phyloP scores from a whole-genome alignment of 257 asterid genomes.

The Ophiorrhiza pumila region DNA sequence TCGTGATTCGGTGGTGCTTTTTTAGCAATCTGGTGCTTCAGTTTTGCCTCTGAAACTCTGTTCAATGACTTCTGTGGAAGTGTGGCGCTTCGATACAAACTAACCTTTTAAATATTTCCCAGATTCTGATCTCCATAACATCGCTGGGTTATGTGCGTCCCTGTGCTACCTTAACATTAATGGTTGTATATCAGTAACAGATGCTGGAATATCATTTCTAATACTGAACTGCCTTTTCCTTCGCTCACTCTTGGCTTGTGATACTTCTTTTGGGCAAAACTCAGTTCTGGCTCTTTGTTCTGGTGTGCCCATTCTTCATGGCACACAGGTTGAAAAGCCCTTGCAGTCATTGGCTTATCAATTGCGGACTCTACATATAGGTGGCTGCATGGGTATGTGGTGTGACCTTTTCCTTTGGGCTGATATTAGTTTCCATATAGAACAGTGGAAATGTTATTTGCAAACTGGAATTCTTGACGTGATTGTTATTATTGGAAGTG shows the following conservation, averaged over 20 bases:
- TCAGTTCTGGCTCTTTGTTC: constrained; percentile 65
- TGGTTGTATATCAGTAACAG: constrained; percentile 74
- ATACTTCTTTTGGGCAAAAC: constrained; percentile 63
- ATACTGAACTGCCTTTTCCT: constrained; percentile 55
- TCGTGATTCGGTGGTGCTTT: neutral
- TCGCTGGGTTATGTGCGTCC: constrained; percentile 56
- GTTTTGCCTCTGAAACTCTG: neutral
- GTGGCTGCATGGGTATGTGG: constrained; percentile 70
- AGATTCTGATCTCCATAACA: constrained; percentile 60
- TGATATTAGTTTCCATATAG: neutral
- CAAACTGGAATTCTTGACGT: neutral
- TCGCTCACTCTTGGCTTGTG: constrained; percentile 62
- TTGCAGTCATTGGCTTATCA: constrained; percentile 35
- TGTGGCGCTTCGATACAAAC: neutral
- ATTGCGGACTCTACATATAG: constrained; percentile 61
- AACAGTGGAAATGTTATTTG: neutral
- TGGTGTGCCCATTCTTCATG: constrained; percentile 25
- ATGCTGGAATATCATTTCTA: constrained; percentile 61
- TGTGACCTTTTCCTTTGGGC: constrained; percentile 12
- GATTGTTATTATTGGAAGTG: neutral
- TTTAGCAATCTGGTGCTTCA: neutral
- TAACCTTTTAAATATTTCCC: constrained; percentile 26
- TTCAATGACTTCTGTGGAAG: neutral
- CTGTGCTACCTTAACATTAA: constrained; percentile 58
- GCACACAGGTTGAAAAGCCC: constrained; percentile 22